A percentile compares a stretch with the other conserved stretches of the same genome.
Evolutionary conservation across 2,329 filamentous ascomycete genomes (phyloP).

Genomic region (Ascomycota sp.): DNA sequence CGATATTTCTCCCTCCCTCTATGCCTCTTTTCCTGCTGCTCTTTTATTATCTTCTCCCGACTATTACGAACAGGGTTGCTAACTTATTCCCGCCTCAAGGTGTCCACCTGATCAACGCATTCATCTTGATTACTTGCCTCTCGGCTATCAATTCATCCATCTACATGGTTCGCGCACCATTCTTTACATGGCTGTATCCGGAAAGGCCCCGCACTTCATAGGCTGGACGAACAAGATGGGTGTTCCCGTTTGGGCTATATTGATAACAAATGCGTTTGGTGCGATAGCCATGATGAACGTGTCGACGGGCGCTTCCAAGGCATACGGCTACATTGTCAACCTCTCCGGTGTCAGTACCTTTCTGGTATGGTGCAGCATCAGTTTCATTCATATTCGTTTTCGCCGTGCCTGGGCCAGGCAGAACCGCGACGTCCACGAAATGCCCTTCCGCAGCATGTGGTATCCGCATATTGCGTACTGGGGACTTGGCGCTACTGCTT

Average conservation of each 20-base stretch:
- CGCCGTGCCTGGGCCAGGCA: constrained; percentile 40
- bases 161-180: constrained; percentile 60
- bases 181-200: constrained; percentile 53
- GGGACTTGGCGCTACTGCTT: constrained; percentile 34
- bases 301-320: constrained; percentile 41
- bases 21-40: too few species aligned
- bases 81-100: constrained; percentile 5
- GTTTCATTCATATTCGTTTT: constrained; percentile 52
- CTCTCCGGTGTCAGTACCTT: constrained; percentile 51
- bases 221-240: constrained; percentile 47
- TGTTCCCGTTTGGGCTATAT: constrained; percentile 37
- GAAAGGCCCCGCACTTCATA: constrained; percentile 50
- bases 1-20: constrained; percentile 1
- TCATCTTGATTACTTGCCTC: constrained; percentile 54
- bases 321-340: constrained; percentile 51
- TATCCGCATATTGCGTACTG: constrained; percentile 41
- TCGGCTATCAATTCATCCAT: constrained; percentile 56
- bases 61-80: too few species aligned
- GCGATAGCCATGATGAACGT: constrained; percentile 58
- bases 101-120: constrained; percentile 58
- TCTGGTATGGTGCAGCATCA: constrained; percentile 51
- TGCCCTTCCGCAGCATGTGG: constrained; percentile 33
- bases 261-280: constrained; percentile 51
- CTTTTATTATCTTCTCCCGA: too few species aligned
- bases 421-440: constrained; percentile 28